A percentile compares a stretch with the other conserved stretches of the same genome.
Evolutionary conservation across 208 protist species (phyloP).

Genomic region (Vickermania spadyakhi): DNA sequence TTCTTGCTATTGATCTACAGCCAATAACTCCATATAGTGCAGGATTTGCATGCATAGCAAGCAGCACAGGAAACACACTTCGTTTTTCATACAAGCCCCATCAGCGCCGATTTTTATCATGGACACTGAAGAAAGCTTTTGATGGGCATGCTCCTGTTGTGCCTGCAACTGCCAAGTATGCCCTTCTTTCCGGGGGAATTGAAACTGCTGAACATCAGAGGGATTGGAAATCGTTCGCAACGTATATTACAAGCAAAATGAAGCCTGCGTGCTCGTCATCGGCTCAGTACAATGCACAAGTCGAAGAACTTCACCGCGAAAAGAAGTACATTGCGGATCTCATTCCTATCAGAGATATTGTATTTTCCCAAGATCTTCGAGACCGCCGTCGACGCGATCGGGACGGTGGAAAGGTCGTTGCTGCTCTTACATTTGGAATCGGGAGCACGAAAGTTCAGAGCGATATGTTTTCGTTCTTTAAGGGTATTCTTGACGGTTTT

Average conservation of each 20-base stretch:
- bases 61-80: slow-evolving; percentile 75
- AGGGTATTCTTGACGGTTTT: slow-evolving; percentile 37
- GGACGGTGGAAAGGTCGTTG: slow-evolving; percentile 62
- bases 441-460: slow-evolving; percentile 72
- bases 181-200: slow-evolving; percentile 70
- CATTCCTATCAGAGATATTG: slow-evolving; percentile 64
- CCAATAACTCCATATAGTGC: slow-evolving; percentile 55
- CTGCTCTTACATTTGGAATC: slow-evolving; percentile 46
- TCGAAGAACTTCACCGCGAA: slow-evolving; percentile 63
- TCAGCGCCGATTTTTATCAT: slow-evolving; percentile 53
- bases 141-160: slow-evolving; percentile 55
- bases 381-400: slow-evolving; percentile 59
- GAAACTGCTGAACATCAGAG: slow-evolving; percentile 52
- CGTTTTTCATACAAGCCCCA: slow-evolving; percentile 61
- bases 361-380: slow-evolving; percentile 33
- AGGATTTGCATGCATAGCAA: slow-evolving; percentile 62
- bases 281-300: slow-evolving; percentile 10
- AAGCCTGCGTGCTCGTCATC: slow-evolving; percentile 24
- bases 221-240: slow-evolving; percentile 82
- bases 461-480: slow-evolving; percentile 85
- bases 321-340: slow-evolving; percentile 74
- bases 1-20: slow-evolving; percentile 74
- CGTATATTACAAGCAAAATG: slow-evolving; percentile 67
- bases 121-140: slow-evolving; percentile 54
- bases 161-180: slow-evolving; percentile 48